A percentile compares a stretch with the other conserved stretches of the same genome.
phyloP scores from a whole-genome alignment of 2,329 filamentous ascomycete species.

The Mollisiaceae sp. region DNA sequence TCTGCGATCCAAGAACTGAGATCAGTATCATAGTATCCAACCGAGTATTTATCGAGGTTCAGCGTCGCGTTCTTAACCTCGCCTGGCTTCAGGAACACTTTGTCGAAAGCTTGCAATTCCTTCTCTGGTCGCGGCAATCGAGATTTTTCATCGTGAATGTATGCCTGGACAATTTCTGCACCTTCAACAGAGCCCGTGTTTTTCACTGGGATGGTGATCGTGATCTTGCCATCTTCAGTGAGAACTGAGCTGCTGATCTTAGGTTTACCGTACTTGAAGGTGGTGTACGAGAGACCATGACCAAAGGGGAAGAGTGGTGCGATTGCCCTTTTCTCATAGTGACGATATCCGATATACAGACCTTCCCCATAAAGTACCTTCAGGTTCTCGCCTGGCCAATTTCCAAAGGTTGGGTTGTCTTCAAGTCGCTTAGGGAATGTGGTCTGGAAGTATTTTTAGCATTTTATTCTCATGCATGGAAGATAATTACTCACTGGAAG shows the following conservation, averaged over 20 bases:
- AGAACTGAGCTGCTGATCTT: constrained; percentile 53
- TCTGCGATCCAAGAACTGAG: constrained; percentile 68
- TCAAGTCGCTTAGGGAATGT: constrained; percentile 69
- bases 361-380: constrained; percentile 75
- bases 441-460: constrained; percentile 45
- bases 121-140: constrained; percentile 70
- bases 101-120: constrained; percentile 73
- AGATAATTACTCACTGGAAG: constrained; percentile 51
- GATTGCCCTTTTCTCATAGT: constrained; percentile 68
- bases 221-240: constrained; percentile 43
- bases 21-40: constrained; percentile 66
- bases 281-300: constrained; percentile 75
- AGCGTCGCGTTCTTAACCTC: constrained; percentile 50
- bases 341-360: constrained; percentile 73
- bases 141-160: constrained; percentile 67
- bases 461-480: constrained; percentile 21
- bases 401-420: constrained; percentile 73
- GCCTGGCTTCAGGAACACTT: constrained; percentile 62
- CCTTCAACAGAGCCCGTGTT: constrained; percentile 65
- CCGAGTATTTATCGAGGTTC: constrained; percentile 52
- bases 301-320: constrained; percentile 73
- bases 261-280: constrained; percentile 66
- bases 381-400: constrained; percentile 74
- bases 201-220: constrained; percentile 53
- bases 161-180: constrained; percentile 70